Evolutionary conservation across 768 basidiomycete genomes (phyloP).

Genomic region (Pisolithus tinctorius): DNA sequence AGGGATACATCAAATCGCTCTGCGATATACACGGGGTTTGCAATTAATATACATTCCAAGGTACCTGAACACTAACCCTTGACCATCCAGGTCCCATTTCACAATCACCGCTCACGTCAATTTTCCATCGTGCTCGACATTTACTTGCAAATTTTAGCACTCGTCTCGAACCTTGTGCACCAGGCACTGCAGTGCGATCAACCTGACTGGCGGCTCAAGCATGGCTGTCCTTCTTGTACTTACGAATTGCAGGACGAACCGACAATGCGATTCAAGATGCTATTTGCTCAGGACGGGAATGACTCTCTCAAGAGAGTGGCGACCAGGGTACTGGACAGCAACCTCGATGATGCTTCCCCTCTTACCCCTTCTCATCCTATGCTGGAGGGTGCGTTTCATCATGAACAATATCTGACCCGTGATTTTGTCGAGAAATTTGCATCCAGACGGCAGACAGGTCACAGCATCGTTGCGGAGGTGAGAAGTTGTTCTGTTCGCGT

Average conservation of each 20-base stretch:
- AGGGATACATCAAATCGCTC: conserved; percentile 11
- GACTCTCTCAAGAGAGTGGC: no score
- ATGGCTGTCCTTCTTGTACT: conserved; percentile 9
- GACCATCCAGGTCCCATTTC: conserved; percentile 3
- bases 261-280: not conserved
- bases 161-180: not conserved
- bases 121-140: conserved; percentile 1
- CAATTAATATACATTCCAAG: not conserved
- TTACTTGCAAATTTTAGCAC: conserved; percentile 7
- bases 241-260: conserved; percentile 7
- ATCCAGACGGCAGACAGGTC: no score
- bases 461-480: no score
- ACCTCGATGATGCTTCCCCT: no score
- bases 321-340: no score
- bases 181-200: not conserved
- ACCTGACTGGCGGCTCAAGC: conserved; percentile 3
- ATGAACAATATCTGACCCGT: not conserved
- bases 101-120: not conserved
- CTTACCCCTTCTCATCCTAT: no score
- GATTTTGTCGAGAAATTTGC: no score
- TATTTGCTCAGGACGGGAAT: conserved; percentile 6
- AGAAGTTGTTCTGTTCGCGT: no score
- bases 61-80: not conserved
- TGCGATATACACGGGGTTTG: conserved; percentile 10
- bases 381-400: no score